Evolutionary conservation across 768 basidiomycete genomes (phyloP), one percentile per base, ranked within the genome.

Genomic region (Boletus rex-veris): DNA sequence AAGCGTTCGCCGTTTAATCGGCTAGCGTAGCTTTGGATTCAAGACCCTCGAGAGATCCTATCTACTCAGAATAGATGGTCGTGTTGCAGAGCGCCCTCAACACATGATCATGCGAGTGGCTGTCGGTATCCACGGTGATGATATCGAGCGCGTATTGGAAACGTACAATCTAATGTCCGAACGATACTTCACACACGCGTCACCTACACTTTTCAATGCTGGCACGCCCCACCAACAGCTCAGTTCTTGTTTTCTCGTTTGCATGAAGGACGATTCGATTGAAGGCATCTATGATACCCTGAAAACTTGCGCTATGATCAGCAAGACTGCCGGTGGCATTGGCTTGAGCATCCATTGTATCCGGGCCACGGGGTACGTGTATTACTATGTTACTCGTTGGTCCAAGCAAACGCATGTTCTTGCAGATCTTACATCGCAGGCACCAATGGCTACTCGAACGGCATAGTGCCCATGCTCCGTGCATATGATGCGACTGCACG

Each of bases 21-120:
- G 44, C 28, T 8, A 40, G 38, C 4, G 11, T 19, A 92, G 90
- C 75, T 99, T 99, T 66, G 97, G 97, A n/a, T 98, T 98, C 84
- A 99, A 99, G 74, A 99, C 97, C 3, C 85, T 99, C 31, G 97
- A 99, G 73, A 89, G 95, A 31, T 98, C 95, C 2, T 99, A 99
- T 72, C 84, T 98, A 7, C 86, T 99, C 39, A 86, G 94, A 53
- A 85, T 98, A 74, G 83, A 96, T 67, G 92, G 93, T 39, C 90
- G 90, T 54, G 92, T 96, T 44, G 95, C 94, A 39, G 97, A 99
- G 71, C 86, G 97, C 36, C 97, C 97, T 30, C 97, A 98, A 64
- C 97, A 98, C 71, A 91, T 98, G 84, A 88, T 98, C 71, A 98
- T 99, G 97, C 94, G 97, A 71, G 97, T 99, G 52, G 92, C 97